Conservation (phyloP, 1,284 basidiomycete genomes). For the Moniliella sp. region DNA sequence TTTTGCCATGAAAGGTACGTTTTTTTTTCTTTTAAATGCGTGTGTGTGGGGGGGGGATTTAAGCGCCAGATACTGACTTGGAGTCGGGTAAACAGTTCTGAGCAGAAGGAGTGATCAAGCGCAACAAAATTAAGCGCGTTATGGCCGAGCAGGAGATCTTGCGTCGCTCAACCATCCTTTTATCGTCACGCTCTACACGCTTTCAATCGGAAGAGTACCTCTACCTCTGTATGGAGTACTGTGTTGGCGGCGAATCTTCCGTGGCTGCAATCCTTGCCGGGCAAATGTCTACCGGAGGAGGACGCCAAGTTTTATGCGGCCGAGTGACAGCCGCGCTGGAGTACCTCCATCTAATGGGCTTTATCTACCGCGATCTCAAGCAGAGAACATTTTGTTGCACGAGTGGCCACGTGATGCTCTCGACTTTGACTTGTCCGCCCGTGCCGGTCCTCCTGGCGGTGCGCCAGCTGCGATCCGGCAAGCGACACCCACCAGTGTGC, state of each 20-base stretch:
- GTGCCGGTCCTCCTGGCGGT: slow-evolving; percentile 52
- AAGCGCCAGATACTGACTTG: too few relatives aligned
- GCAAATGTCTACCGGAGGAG: slow-evolving; percentile 83
- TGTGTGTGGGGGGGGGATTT: too few relatives aligned
- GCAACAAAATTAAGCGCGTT: slow-evolving; percentile 32
- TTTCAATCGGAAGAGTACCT: slow-evolving; percentile 32
- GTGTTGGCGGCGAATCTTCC: slow-evolving; percentile 98
- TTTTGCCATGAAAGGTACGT: slow-evolving; percentile 27
- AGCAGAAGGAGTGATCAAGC: slow-evolving; percentile 32
- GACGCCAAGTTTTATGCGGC: slow-evolving; percentile 89
- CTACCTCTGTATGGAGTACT: slow-evolving; percentile 44
- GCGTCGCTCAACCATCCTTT: slow-evolving; percentile 28
- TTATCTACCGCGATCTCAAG: slow-evolving; percentile 96
- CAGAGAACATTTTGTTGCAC: slow-evolving; percentile 93
- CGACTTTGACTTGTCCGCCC: slow-evolving; percentile 94
- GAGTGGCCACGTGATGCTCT: slow-evolving; percentile 98
- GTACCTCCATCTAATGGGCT: slow-evolving; percentile 94
- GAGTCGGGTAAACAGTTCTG: slow-evolving; percentile 16
- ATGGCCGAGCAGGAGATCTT: slow-evolving; percentile 32
- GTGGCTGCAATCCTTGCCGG: slow-evolving; percentile 56
- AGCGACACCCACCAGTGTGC: slow-evolving; percentile 68
- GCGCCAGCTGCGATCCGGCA: slow-evolving; percentile 71
- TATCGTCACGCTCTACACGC: too few relatives aligned
- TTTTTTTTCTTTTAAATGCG: too few relatives aligned
- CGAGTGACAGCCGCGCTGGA: slow-evolving; percentile 88